Percentiles rank a stretch among this genome's conserved stretches.
Conservation (phyloP, 2,329 filamentous ascomycete genomes). For the Stenocarpella maydis region DNA sequence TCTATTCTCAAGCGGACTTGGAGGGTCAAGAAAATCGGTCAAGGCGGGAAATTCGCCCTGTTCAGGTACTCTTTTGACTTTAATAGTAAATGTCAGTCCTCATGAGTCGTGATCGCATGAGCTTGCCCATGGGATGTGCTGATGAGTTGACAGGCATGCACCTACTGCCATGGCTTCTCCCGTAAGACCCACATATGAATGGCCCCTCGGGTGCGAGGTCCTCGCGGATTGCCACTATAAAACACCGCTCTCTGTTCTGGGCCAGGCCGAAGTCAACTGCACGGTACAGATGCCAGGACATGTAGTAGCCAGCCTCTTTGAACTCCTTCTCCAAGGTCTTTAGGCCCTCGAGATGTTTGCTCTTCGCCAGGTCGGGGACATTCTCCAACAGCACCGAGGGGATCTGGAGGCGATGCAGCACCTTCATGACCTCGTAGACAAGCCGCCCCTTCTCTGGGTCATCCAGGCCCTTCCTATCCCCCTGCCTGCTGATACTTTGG, state of each 20-base stretch:
- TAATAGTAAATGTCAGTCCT: not conserved
- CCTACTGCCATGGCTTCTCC: too few relatives aligned
- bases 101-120: not conserved
- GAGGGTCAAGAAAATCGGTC: not conserved
- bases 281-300: not conserved
- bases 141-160: not conserved
- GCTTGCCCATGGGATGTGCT: not conserved
- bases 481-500: not conserved
- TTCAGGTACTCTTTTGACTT: not conserved
- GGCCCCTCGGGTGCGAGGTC: not conserved
- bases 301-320: not conserved
- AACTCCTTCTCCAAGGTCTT: not conserved
- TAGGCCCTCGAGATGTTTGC: not conserved
- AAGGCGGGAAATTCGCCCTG: not conserved
- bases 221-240: conserved; percentile 2
- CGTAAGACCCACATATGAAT: not conserved
- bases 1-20: too few relatives aligned
- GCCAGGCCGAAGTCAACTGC: conserved; percentile 1
- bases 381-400: not conserved
- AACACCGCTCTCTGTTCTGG: not conserved
- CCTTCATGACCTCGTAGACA: not conserved
- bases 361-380: not conserved
- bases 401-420: not conserved
- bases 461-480: not conserved
- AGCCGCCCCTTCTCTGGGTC: not conserved